phyloP scores from a whole-genome alignment of 2,329 filamentous ascomycete species.

The Sphaerostilbella broomeana region DNA sequence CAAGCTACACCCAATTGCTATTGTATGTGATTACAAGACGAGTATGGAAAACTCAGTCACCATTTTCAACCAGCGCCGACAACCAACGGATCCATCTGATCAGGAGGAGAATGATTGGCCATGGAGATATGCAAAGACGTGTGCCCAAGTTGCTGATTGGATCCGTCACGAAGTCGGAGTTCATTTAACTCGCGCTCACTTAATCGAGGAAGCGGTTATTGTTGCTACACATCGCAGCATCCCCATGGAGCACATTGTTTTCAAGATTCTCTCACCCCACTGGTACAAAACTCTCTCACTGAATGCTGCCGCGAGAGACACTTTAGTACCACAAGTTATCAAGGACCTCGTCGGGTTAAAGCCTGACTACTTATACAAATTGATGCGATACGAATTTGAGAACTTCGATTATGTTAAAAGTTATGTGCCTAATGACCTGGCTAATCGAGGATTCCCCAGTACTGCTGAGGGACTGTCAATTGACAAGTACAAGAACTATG shows the following conservation, averaged over 20 bases:
- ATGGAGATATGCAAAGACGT: slow-evolving; percentile 48
- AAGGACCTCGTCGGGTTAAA: slow-evolving; percentile 35
- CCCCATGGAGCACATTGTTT: slow-evolving; percentile 36
- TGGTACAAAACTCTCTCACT: slow-evolving; percentile 45
- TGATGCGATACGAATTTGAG: slow-evolving; percentile 35
- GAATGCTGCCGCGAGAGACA: slow-evolving; percentile 39
- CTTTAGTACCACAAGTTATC: slow-evolving; percentile 39
- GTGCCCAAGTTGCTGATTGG: slow-evolving; percentile 43
- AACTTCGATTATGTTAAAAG: slow-evolving; percentile 37
- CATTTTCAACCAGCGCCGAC: slow-evolving; percentile 42
- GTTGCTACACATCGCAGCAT: slow-evolving; percentile 38
- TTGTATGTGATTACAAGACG: slow-evolving; percentile 40
- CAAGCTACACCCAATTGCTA: slow-evolving; percentile 41
- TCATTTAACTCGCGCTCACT: slow-evolving; percentile 39
- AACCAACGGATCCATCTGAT: slow-evolving; percentile 23
- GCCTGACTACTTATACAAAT: slow-evolving; percentile 29
- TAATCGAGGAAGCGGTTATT: slow-evolving; percentile 43
- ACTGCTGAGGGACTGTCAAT: slow-evolving; percentile 26
- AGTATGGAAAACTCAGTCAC: slow-evolving; percentile 38
- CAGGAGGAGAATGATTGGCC: slow-evolving; percentile 39
- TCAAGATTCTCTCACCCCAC: slow-evolving; percentile 37
- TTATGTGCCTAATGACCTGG: slow-evolving; percentile 41
- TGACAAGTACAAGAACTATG: slow-evolving; percentile 40
- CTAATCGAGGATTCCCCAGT: slow-evolving; percentile 35
- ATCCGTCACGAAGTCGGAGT: slow-evolving; percentile 39